A percentile compares a stretch with the other conserved stretches of the same genome.
Evolutionary conservation across 2,329 filamentous ascomycete species (phyloP).

Genomic region (Geosmithia morbida): DNA sequence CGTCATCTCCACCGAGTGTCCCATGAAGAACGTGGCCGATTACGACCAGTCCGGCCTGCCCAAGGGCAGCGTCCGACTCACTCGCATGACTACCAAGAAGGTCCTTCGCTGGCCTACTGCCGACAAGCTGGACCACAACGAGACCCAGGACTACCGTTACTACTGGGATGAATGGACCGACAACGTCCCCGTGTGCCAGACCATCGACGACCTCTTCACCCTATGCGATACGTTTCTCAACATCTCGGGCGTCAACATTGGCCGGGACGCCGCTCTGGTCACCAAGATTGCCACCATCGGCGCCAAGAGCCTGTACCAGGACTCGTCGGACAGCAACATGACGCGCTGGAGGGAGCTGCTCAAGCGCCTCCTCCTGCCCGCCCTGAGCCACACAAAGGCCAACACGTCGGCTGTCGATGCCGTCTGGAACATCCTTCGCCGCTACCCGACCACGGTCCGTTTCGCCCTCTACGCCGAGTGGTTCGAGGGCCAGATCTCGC

Average conservation of each 20-base stretch:
- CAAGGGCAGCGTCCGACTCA: conserved; percentile 54
- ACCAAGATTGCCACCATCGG: conserved; percentile 81
- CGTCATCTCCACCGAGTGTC: conserved; percentile 15
- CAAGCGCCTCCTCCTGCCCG: conserved; percentile 71
- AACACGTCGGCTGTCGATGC: conserved; percentile 79
- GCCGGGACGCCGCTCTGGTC: conserved; percentile 64
- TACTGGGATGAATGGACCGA: conserved; percentile 98
- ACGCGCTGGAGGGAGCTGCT: conserved; percentile 75
- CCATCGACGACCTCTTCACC: conserved; percentile 77
- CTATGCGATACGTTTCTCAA: conserved; percentile 77
- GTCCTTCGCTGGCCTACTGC: conserved; percentile 72
- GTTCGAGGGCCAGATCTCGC: conserved; percentile 67
- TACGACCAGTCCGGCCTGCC: conserved; percentile 51
- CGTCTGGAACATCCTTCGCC: conserved; percentile 68
- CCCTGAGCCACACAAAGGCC: conserved; percentile 70
- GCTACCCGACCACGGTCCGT: conserved; percentile 61
- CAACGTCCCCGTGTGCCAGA: conserved; percentile 83
- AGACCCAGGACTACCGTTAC: conserved; percentile 72
- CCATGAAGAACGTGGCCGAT: conserved; percentile 29
- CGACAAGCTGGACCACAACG: conserved; percentile 61
- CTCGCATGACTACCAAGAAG: conserved; percentile 45
- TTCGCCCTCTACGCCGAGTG: conserved; percentile 91
- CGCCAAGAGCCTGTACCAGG: conserved; percentile 54
- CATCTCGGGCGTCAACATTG: conserved; percentile 76
- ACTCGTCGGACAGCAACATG: conserved; percentile 55